Evolutionary conservation across 495 filamentous ascomycete species (phyloP).

Genomic region (Terfezia claveryi): DNA sequence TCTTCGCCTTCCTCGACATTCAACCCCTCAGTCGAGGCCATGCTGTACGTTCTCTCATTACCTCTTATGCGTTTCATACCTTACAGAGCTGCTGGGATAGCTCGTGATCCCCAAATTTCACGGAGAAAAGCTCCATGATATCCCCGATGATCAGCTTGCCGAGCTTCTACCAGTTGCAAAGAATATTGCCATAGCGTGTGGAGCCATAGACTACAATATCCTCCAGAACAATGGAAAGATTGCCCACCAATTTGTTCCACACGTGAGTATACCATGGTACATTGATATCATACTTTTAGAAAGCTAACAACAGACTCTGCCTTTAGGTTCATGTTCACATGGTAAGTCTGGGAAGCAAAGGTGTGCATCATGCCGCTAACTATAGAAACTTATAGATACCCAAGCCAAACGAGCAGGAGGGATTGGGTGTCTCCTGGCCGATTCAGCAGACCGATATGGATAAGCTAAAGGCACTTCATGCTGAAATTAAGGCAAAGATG

Average conservation of each 20-base stretch:
- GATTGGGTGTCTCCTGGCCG: constrained; percentile 64
- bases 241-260: constrained; percentile 88
- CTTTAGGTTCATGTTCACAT: constrained; percentile 61
- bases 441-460: constrained; percentile 58
- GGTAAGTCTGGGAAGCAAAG: constrained; percentile 26
- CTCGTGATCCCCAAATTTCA: constrained; percentile 94
- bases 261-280: constrained; percentile 31
- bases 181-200: constrained; percentile 56
- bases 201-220: constrained; percentile 68
- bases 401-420: constrained; percentile 72
- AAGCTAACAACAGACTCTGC: constrained; percentile 25
- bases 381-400: constrained; percentile 42
- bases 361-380: no score
- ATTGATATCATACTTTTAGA: neutral
- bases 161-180: constrained; percentile 82
- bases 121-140: constrained; percentile 76
- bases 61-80: neutral
- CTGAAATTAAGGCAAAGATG: constrained; percentile 78
- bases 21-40: constrained; percentile 68
- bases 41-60: constrained; percentile 30
- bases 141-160: constrained; percentile 67
- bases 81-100: constrained; percentile 23
- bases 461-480: constrained; percentile 51
- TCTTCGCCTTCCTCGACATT: constrained; percentile 93
- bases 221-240: constrained; percentile 87